Evolutionary conservation across 2,329 filamentous ascomycete genomes (phyloP), one percentile per base, ranked within the genome.

Genomic region (Lasiodiplodia sp.): DNA sequence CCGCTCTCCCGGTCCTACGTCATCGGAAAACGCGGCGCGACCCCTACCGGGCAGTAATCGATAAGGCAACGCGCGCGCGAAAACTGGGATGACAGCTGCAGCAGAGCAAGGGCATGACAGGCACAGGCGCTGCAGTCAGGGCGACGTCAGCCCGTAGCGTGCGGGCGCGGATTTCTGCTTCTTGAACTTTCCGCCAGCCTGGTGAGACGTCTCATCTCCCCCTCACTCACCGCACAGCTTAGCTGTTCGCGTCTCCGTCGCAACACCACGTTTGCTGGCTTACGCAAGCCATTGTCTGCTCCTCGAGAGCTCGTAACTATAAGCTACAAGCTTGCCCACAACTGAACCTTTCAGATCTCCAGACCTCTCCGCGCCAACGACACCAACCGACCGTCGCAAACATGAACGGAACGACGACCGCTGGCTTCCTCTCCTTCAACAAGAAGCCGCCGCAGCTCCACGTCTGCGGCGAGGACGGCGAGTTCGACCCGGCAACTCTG

Each of bases 401-500:
- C 5, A 68, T 68, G 66, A 37, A 37, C 57, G 62, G 56, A 4
- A 16, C 55, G 18, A 56, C 49, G 23, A 66, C 63, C 14, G 52
- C 66, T 31, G 75, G 78, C 62, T 80, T 81, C 73, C 73, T 80
- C 2, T 73, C 72, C 40, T 81, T 80, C 76, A 78, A 80, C 70
- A 73, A 71, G n/a, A 72, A 70, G 11, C 74, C 78, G 3, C 78
- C 78, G 10, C 77, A 76, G 57, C 71, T 84, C 6, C 80, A 77
- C 70, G 72, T 84, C n/a, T 80, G 80, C 4, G 75, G 78, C 63
- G 72, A 80, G 25, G 75, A 78, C 47, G 72, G 76, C 3, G 75
- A 80, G 49, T 79, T 82, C 60, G 79, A 82, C 40, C 73, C 76
- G 25, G 72, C 73, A n/a, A 74, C 78, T 5, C 70, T 83, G 23